Evolutionary conservation across 2,329 filamentous ascomycete species (phyloP), one percentile per base, ranked within the genome.

Genomic region (Fusarium nodosum): DNA sequence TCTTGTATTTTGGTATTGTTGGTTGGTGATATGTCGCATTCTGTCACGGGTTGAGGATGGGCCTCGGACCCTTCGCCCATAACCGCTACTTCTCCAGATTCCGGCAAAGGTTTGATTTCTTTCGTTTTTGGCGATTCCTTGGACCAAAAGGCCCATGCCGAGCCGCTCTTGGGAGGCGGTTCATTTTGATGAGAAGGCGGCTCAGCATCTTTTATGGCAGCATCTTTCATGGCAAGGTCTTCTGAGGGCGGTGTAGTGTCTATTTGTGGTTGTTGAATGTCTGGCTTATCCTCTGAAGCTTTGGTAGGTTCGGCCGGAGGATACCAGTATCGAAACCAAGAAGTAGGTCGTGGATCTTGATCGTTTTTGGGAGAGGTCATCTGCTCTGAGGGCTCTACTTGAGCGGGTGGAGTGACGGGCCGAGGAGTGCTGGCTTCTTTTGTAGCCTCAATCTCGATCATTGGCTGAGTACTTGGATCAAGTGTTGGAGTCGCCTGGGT

Each of bases 81-180:
- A 52, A 90, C 83, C 6, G 88, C 88, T 46, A 90, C 79, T 73
- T 85, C 82, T 26, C 82, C 88, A 69, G 77, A 75, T 72, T 83
- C 86, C 36, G 75, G 80, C 3, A 65, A 59, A 3, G 75, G 34
- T 13, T 74, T 56, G 50, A 80, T 80, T 1, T 73, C 76, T 5
- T 72, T 73, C 12, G 77, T 70, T 41, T 79, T 81, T 10, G 81
- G 76, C 3, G 83, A 78, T 69, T 90, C 88, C 46, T 85, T 87
- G 16, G 90, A 93, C 92, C 92, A 95, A 70, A 95, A 94, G 0
- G 90, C 92, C 92, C 92, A 95, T 0, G 90, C 92, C 1, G 91
- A 91, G 15, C 87, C 87, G 20, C 83, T 82, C 18, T 85, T 81
- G 7, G 84, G 84, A n/a, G 79, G 74, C 3, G 79, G 73, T 11